Evolutionary conservation across 495 filamentous ascomycete genomes (phyloP).

Genomic region (Trichoderma asperelloides): DNA sequence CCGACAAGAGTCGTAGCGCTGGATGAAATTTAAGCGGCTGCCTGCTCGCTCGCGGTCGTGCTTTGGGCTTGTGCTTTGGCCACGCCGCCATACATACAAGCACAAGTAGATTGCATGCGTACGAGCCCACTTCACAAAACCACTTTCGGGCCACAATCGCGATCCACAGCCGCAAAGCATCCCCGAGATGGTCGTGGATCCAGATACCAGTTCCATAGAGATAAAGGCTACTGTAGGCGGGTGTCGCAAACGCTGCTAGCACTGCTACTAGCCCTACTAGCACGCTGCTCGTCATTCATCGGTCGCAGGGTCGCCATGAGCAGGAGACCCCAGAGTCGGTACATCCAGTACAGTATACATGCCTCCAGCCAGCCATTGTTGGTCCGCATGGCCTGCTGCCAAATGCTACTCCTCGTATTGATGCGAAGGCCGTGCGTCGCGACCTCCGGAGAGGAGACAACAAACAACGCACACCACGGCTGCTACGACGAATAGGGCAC

Average conservation of each 20-base stretch:
- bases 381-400: background rate
- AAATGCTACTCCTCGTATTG: background rate
- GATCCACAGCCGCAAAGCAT: slow-evolving; percentile 6
- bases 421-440: background rate
- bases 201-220: background rate
- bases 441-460: background rate
- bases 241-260: too few species aligned
- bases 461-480: background rate
- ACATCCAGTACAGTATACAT: background rate
- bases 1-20: background rate
- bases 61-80: background rate
- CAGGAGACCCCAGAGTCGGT: too few species aligned
- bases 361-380: background rate
- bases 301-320: too few species aligned
- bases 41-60: background rate
- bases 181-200: background rate
- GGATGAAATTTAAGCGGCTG: background rate
- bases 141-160: background rate
- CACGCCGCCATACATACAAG: background rate
- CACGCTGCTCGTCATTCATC: too few species aligned
- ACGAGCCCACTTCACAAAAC: background rate
- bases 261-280: too few species aligned
- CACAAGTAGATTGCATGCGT: slow-evolving; percentile 3
- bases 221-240: background rate
- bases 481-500: slow-evolving; percentile 1